These are phyloP conservation scores for Fusarium coffeatum DNA, from an alignment of 2,329 filamentous ascomycete species.

Conservation along the genomic window DNA sequence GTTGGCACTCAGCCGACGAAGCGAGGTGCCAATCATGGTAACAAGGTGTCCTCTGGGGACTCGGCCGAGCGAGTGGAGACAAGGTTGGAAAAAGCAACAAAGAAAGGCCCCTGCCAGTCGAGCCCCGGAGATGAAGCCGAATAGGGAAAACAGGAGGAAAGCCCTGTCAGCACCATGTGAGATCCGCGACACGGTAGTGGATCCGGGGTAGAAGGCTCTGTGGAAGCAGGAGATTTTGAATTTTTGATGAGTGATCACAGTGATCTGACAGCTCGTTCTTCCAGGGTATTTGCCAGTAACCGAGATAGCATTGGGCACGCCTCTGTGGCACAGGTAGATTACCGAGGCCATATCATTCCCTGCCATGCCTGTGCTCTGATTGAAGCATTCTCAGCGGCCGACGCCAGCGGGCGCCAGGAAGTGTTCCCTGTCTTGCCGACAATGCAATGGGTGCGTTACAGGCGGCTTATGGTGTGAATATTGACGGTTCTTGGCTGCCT, in stretches of 20 bases:
- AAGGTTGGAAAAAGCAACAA: neutral
- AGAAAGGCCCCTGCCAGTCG: conserved; percentile 5
- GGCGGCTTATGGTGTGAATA: conserved; percentile 25
- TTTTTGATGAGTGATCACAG: conserved; percentile 31
- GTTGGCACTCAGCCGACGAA: conserved; percentile 25
- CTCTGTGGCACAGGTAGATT: conserved; percentile 30
- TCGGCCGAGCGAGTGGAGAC: conserved; percentile 45
- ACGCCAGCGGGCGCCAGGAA: conserved; percentile 35
- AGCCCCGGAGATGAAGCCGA: conserved; percentile 47
- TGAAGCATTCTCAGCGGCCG: conserved; percentile 34
- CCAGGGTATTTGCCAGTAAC: conserved; percentile 19
- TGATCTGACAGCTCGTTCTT: conserved; percentile 3
- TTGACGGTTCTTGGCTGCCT: conserved; percentile 28
- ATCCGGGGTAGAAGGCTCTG: conserved; percentile 46
- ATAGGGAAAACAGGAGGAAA: conserved; percentile 39
- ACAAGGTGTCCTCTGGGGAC: conserved; percentile 37
- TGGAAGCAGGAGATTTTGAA: conserved; percentile 26
- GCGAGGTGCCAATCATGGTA: conserved; percentile 20
- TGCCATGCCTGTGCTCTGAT: conserved; percentile 8
- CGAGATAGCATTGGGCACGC: conserved; percentile 15
- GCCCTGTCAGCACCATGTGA: conserved; percentile 37
- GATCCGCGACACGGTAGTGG: conserved; percentile 45
- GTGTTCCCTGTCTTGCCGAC: neutral
- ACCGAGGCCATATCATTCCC: conserved; percentile 31
- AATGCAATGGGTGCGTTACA: conserved; percentile 5